A percentile compares a stretch with the other conserved stretches of the same genome.
Conservation (phyloP, 805 yeast genomes). For the Priceomyces melissophilus region DNA sequence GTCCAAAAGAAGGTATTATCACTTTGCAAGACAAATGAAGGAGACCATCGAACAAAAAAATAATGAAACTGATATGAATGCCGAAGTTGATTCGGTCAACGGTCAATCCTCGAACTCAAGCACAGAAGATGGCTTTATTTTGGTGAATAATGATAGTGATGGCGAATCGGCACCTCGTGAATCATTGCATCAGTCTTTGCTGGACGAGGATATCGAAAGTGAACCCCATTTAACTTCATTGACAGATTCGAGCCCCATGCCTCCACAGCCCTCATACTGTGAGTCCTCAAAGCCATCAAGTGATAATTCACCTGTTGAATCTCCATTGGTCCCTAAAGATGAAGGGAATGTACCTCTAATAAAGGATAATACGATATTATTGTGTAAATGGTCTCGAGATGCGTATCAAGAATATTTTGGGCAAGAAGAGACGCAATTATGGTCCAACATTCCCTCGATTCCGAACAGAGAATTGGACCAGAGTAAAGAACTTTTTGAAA, state of each 20-base stretch:
- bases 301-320: conserved; percentile 15
- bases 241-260: conserved; percentile 8
- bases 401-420: conserved; percentile 52
- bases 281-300: conserved; percentile 18
- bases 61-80: conserved; percentile 7
- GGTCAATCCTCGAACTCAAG: conserved; percentile 1
- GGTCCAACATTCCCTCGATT: conserved; percentile 42
- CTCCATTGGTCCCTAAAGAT: neutral
- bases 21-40: conserved; percentile 22
- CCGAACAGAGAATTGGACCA: conserved; percentile 54
- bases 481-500: conserved; percentile 32
- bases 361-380: conserved; percentile 24
- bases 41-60: conserved; percentile 10
- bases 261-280: conserved; percentile 16
- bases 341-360: conserved; percentile 20
- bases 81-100: conserved; percentile 7
- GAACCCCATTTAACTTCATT: conserved; percentile 15
- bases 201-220: conserved; percentile 28
- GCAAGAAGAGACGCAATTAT: conserved; percentile 47
- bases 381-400: conserved; percentile 65
- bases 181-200: conserved; percentile 15
- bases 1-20: conserved; percentile 28
- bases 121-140: conserved; percentile 18
- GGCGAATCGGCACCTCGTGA: conserved; percentile 5
- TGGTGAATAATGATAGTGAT: conserved; percentile 13